Conservation (phyloP, 2,329 filamentous ascomycete species). For the Clonostachys rhizophaga region DNA sequence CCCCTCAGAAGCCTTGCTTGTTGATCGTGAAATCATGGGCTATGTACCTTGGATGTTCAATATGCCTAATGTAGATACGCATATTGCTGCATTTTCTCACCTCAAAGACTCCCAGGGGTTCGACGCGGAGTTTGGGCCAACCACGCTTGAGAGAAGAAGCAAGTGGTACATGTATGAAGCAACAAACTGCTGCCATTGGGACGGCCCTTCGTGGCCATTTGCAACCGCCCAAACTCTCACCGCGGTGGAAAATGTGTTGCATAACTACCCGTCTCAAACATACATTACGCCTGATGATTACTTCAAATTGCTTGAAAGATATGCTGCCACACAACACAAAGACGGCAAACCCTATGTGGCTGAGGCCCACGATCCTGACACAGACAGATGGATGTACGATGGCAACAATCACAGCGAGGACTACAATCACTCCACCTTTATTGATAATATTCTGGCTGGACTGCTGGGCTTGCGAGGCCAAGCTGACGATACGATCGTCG, state of each 20-base stretch:
- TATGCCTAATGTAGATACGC: slow-evolving; percentile 25
- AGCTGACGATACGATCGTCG: slow-evolving; percentile 24
- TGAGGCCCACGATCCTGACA: slow-evolving; percentile 33
- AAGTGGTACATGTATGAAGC: slow-evolving; percentile 25
- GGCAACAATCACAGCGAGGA: slow-evolving; percentile 24
- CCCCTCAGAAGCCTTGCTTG: slow-evolving; percentile 15
- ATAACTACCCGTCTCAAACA: slow-evolving; percentile 15
- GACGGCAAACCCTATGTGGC: slow-evolving; percentile 34
- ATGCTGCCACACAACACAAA: slow-evolving; percentile 28
- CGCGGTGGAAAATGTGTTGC: slow-evolving; percentile 26
- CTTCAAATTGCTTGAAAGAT: slow-evolving; percentile 25
- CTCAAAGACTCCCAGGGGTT: no score
- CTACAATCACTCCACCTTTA: slow-evolving; percentile 37
- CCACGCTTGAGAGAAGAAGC: slow-evolving; percentile 32
- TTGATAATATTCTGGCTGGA: slow-evolving; percentile 37
- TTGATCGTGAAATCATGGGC: slow-evolving; percentile 32
- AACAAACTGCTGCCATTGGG: slow-evolving; percentile 29
- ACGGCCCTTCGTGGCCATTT: slow-evolving; percentile 40
- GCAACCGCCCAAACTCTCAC: slow-evolving; percentile 32
- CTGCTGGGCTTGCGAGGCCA: slow-evolving; percentile 32
- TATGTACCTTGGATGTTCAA: slow-evolving; percentile 34
- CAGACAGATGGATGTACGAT: slow-evolving; percentile 8
- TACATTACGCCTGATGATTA: slow-evolving; percentile 29
- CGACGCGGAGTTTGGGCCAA: slow-evolving; percentile 13
- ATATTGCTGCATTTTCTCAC: slow-evolving; percentile 11